Conservation (phyloP, 495 filamentous ascomycete species). For the Aspergillus ellipticus region DNA sequence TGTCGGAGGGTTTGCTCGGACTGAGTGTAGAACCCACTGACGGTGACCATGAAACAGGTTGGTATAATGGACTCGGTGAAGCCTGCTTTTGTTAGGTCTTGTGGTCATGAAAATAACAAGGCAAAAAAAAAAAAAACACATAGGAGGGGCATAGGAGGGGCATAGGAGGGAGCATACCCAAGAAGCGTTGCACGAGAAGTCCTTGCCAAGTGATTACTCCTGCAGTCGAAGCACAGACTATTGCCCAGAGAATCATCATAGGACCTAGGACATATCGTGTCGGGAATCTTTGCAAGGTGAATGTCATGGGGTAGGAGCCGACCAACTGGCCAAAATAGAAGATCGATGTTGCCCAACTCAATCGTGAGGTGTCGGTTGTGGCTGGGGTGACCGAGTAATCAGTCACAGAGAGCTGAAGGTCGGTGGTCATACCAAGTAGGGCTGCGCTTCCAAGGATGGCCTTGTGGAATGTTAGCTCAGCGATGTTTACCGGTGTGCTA, state of each 20-base stretch:
- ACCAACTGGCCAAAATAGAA: conserved; percentile 78
- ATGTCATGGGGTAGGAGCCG: conserved; percentile 69
- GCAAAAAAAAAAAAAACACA: neutral
- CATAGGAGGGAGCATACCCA: conserved; percentile 37
- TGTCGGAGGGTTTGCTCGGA: conserved; percentile 66
- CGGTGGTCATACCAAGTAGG: conserved; percentile 71
- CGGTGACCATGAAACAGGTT: conserved; percentile 64
- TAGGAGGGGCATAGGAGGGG: no score
- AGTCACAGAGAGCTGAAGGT: conserved; percentile 53
- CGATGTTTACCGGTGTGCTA: neutral
- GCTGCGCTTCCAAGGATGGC: conserved; percentile 69
- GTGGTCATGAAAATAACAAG: no score
- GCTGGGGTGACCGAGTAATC: conserved; percentile 52
- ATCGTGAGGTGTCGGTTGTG: conserved; percentile 55
- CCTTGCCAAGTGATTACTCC: conserved; percentile 60
- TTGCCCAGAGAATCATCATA: conserved; percentile 62
- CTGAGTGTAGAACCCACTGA: conserved; percentile 64
- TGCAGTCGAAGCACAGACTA: conserved; percentile 64
- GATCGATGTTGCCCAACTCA: conserved; percentile 71
- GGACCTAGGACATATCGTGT: conserved; percentile 56
- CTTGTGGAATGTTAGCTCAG: conserved; percentile 26
- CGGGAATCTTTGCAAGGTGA: conserved; percentile 61
- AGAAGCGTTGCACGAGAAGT: conserved; percentile 65
- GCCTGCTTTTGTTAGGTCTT: conserved; percentile 32
- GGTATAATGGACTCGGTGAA: conserved; percentile 65